Conservation (phyloP, 352 stramenopile species). For the Detonula confervacea region DNA sequence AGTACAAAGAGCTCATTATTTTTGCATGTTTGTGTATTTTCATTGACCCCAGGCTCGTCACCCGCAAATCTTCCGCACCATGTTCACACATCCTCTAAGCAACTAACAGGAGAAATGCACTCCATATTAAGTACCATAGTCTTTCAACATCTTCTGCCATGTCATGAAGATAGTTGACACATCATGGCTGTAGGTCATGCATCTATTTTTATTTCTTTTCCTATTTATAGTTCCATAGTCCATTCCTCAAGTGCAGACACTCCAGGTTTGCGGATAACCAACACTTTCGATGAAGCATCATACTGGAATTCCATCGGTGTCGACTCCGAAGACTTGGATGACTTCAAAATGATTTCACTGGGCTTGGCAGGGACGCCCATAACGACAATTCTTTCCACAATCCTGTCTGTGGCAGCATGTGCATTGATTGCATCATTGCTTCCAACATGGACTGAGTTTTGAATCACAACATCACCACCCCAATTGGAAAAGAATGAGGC, state of each 20-base stretch:
- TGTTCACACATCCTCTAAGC: too few relatives aligned
- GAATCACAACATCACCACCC: constrained; percentile 43
- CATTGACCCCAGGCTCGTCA: too few relatives aligned
- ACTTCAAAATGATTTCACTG: constrained; percentile 42
- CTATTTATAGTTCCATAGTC: constrained; percentile 42
- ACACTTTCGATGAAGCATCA: constrained; percentile 57
- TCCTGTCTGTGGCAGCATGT: constrained; percentile 44
- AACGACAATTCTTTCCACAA: constrained; percentile 81
- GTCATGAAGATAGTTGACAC: not conserved
- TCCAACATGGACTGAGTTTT: constrained; percentile 63
- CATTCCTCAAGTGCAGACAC: constrained; percentile 71
- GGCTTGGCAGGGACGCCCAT: constrained; percentile 72
- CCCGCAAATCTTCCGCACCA: too few relatives aligned
- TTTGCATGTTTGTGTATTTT: too few relatives aligned
- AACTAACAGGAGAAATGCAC: too few relatives aligned
- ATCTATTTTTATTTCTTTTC: not conserved
- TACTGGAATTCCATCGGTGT: constrained; percentile 70
- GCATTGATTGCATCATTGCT: constrained; percentile 40
- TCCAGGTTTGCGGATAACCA: constrained; percentile 78
- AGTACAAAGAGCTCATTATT: too few relatives aligned
- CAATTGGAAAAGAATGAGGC: constrained; percentile 71
- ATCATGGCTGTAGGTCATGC: too few relatives aligned
- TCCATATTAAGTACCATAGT: too few relatives aligned
- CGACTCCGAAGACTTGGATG: not conserved
- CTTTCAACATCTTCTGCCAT: too few relatives aligned